Base-by-base conservation (phyloP, 2,329 filamentous ascomycete species). In the Arthrobotrys musiformis region DNA sequence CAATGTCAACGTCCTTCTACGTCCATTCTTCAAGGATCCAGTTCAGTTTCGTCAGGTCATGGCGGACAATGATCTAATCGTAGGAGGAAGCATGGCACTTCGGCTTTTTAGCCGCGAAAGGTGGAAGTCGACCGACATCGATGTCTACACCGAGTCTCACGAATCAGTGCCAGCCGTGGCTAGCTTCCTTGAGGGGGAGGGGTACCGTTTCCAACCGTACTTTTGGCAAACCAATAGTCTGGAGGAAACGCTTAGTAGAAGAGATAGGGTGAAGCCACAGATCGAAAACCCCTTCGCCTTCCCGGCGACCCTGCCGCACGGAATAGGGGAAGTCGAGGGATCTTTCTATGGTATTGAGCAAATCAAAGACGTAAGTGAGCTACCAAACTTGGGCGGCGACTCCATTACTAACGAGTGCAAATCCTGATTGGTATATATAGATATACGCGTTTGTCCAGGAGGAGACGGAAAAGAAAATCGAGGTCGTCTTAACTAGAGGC, bases 41-140 rank as follows among this genome's bases (percentile, higher is more conserved):
- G 4, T 50, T 2, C 17, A 40, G 4, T 69, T 69, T 9, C 52
- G 66, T 8, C 66, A 69, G 22, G 2, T 60, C n/a, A 69, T 69
- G 66, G 66, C 66, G 0, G 28, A 46, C 5, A 33, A 60, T 19
- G 42, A 48, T 24, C 24, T 69, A 2, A 40, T 69, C 4, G 19
- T 69, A n/a, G 66, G 66, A 13, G 66, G 66, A 1, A 69, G 66
- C 19, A n/a, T 61, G 42, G 66, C 66, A 19, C 52, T 69, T 8
- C 30, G 46, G 3, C 17, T 69, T 0, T 69, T 69, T 8, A 69
- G 52, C 11, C 40, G 52, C 4, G 66, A 69, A 13, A 28, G 28
- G 0, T 69, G 66, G 66, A 22, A 40, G 11, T 35, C 37, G 1
- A 30, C 24, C 7, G 66, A 69, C 11, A 13, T 69, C 13, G 66